phyloP scores from a whole-genome alignment of 2,329 filamentous ascomycete genomes.

The Colletotrichum sp. region DNA sequence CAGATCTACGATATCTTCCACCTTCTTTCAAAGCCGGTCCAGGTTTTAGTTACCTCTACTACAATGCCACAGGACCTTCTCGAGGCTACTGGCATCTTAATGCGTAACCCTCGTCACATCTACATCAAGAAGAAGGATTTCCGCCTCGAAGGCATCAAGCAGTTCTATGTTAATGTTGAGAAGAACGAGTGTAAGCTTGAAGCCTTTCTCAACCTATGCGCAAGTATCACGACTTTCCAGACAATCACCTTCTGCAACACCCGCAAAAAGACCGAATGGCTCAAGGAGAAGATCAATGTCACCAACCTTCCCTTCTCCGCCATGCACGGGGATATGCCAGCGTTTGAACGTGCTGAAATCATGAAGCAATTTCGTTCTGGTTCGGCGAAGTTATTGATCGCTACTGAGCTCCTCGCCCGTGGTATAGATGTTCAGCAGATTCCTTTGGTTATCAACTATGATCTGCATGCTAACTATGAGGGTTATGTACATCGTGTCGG shows the following conservation, averaged over 20 bases:
- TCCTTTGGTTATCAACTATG: slow-evolving; percentile 99
- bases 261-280: slow-evolving; percentile 99
- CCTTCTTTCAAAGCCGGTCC: slow-evolving; percentile 94
- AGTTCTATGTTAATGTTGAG: slow-evolving; percentile 99
- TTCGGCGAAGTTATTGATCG: slow-evolving; percentile 97
- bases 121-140: slow-evolving; percentile 99
- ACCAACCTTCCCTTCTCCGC: slow-evolving; percentile 99
- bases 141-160: slow-evolving; percentile 99
- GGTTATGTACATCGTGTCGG: slow-evolving; percentile 99
- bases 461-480: slow-evolving; percentile 97
- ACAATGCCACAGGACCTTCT: slow-evolving; percentile 99
- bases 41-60: slow-evolving; percentile 96
- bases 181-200: slow-evolving; percentile 99
- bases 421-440: slow-evolving; percentile 99
- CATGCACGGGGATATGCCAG: slow-evolving; percentile 99
- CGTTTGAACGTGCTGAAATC: slow-evolving; percentile 95
- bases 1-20: slow-evolving; percentile 99
- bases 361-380: slow-evolving; percentile 99
- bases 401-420: slow-evolving; percentile 96
- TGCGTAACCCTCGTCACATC: slow-evolving; percentile 98
- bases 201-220: slow-evolving; percentile 97
- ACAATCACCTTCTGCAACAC: slow-evolving; percentile 99
- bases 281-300: slow-evolving; percentile 97
- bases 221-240: slow-evolving; percentile 99
- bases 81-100: slow-evolving; percentile 99